phyloP scores from a whole-genome alignment of 2,329 filamentous ascomycete genomes.

The Thelonectria olida region DNA sequence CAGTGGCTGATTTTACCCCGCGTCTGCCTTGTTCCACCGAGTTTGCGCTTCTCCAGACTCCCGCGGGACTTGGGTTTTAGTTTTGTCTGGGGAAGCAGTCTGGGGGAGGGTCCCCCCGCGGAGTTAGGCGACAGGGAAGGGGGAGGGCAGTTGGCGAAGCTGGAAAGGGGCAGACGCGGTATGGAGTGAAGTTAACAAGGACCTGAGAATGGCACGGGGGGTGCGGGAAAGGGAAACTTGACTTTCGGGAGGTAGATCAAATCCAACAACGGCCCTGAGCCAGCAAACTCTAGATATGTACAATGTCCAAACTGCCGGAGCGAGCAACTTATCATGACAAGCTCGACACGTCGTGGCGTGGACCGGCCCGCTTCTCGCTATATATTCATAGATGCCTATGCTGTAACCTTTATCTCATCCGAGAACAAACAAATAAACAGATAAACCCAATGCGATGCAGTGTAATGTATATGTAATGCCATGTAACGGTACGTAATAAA shows the following conservation, averaged over 20 bases:
- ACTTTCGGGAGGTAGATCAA: background rate
- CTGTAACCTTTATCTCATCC: conserved; percentile 12
- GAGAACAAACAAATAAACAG: background rate
- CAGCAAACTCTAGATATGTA: background rate
- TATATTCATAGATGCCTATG: background rate
- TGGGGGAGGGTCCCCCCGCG: too few relatives aligned
- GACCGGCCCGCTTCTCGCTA: conserved; percentile 17
- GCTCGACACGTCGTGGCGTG: conserved; percentile 16
- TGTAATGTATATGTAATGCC: background rate
- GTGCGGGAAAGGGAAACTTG: background rate
- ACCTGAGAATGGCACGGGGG: too few relatives aligned
- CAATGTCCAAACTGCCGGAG: background rate
- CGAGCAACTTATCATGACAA: conserved; percentile 8
- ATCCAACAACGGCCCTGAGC: background rate
- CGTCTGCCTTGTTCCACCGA: background rate
- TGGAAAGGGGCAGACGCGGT: too few relatives aligned
- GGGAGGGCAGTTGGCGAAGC: too few relatives aligned
- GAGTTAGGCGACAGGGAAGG: too few relatives aligned
- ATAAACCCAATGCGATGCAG: background rate
- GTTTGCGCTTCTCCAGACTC: too few relatives aligned
- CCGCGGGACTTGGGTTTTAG: too few relatives aligned
- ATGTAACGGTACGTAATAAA: conserved; percentile 7
- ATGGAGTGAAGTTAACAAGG: too few relatives aligned
- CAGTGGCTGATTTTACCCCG: background rate
- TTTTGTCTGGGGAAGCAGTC: too few relatives aligned